Evolutionary conservation across 345 rosid species (phyloP).

Genomic region (Lumnitzera racemosa): DNA sequence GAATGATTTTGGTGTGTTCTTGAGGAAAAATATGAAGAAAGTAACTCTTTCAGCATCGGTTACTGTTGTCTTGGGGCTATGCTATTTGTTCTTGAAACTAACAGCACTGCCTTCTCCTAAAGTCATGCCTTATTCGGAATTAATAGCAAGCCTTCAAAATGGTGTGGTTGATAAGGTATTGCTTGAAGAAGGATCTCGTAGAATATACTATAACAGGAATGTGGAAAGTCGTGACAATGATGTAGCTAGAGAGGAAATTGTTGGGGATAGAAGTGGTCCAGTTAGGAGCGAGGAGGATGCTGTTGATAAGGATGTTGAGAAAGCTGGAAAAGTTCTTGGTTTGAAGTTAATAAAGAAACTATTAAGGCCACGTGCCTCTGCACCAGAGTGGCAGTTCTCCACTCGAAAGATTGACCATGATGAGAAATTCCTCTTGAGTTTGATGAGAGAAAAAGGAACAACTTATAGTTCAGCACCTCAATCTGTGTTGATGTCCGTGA

Average conservation of each 20-base stretch:
- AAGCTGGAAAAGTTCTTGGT: slow-evolving; percentile 8
- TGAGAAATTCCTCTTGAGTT: slow-evolving; percentile 79
- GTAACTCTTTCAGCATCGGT: slow-evolving; percentile 39
- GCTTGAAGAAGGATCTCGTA: slow-evolving; percentile 91
- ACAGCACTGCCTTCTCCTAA: slow-evolving; percentile 66
- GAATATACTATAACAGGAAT: slow-evolving; percentile 57
- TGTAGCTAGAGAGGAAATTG: slow-evolving; percentile 31
- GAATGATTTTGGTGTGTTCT: slow-evolving; percentile 34
- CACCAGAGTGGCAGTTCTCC: slow-evolving; percentile 66
- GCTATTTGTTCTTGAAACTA: slow-evolving; percentile 62
- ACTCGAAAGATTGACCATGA: slow-evolving; percentile 86
- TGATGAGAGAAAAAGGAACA: slow-evolving; percentile 88
- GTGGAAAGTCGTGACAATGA: slow-evolving; percentile 13
- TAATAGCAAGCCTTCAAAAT: slow-evolving; percentile 56
- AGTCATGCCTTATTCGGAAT: slow-evolving; percentile 76
- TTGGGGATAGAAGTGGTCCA: slow-evolving; percentile 5
- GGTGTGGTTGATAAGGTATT: slow-evolving; percentile 66
- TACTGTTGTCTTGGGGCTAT: slow-evolving; percentile 50
- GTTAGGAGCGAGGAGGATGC: slow-evolving; percentile 19
- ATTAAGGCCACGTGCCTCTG: slow-evolving; percentile 26
- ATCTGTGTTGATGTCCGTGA: slow-evolving; percentile 58
- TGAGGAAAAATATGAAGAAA: slow-evolving; percentile 50
- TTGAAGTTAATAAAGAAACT: slow-evolving; percentile 25
- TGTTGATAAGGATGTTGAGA: slow-evolving; percentile 18
- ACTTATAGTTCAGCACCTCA: slow-evolving; percentile 89